Percentiles rank a stretch among this genome's conserved stretches.
phyloP scores from a whole-genome alignment of 805 yeast species.

The Schwanniomyces yamadae region DNA sequence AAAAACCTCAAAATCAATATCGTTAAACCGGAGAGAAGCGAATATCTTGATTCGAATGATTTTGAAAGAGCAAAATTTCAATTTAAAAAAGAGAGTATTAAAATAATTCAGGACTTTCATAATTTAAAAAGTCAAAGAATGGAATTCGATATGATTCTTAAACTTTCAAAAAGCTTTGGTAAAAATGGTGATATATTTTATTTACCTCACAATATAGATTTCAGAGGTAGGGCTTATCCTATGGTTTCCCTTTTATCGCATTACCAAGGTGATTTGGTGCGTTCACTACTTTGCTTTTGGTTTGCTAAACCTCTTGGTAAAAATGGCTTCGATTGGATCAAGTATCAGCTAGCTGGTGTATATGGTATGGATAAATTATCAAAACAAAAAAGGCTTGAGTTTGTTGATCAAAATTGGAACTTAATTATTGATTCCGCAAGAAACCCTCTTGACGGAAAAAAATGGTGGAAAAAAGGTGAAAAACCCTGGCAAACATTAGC shows the following conservation, averaged over 20 bases:
- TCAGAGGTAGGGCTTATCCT: conserved; percentile 43
- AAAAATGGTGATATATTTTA: conserved; percentile 35
- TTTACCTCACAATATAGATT: conserved; percentile 39
- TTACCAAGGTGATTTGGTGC: conserved; percentile 33
- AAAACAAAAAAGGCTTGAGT: conserved; percentile 23
- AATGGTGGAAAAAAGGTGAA: conserved; percentile 40
- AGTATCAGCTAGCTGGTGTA: conserved; percentile 37
- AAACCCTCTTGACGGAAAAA: conserved; percentile 21
- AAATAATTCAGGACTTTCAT: conserved; percentile 10
- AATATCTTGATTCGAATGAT: background rate
- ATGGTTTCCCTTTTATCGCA: conserved; percentile 33
- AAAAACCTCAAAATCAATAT: conserved; percentile 1
- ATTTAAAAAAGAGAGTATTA: conserved; percentile 1
- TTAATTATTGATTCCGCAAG: conserved; percentile 26
- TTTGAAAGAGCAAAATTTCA: background rate
- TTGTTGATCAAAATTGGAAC: conserved; percentile 21
- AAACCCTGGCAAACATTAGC: conserved; percentile 41
- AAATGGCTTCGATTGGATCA: conserved; percentile 36
- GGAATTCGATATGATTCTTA: conserved; percentile 17
- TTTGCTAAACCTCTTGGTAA: conserved; percentile 33
- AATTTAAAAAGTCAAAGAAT: conserved; percentile 16
- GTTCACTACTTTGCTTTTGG: conserved; percentile 40
- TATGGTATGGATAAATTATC: conserved; percentile 30
- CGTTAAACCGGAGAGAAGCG: conserved; percentile 1
- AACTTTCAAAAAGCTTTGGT: conserved; percentile 25